Evolutionary conservation across 495 filamentous ascomycete genomes (phyloP), one percentile per base, ranked within the genome.

Genomic region (Penicillium paradoxum): DNA sequence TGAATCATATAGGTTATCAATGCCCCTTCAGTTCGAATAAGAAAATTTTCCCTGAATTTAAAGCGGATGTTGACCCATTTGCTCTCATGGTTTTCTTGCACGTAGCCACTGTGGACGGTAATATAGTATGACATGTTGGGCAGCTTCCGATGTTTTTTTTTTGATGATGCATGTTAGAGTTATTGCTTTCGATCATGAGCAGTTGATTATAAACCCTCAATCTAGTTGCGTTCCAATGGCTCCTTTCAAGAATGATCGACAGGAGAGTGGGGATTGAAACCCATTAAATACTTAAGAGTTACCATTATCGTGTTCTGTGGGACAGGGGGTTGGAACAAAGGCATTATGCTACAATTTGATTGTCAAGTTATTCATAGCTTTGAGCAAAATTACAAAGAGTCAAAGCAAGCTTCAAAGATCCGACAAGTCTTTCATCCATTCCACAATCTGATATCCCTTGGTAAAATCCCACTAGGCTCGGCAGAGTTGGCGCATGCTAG

Each of bases 101-200:
- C 32, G 14, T 14, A 6, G 14, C 45, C 45, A 8, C 38, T 11
- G 8, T 48, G 45, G 17, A 24, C 17, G 13, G 13, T 27, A 27
- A 48, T 48, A n/a, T 48, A 48, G 24, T 36, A 37, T 14, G 45
- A 48, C 45, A 48, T 48, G 14, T 15, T 30, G 25, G 1, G 30
- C 27, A 30, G 15, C 25, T 8, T 10, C 7, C 22, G 3, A 13
- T 15, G 3, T 36, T 8, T 11, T 3, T 32, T 36, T 8, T 11
- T 3, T 32, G 29, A 27, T 27, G 24, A 27, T 27, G 24, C 24
- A 7, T 7, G 24, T 27, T 3, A 7, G 3, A 7, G 7, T 7
- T 27, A 7, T 27, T 27, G 24, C 7, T 7, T 27, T 27, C 7
- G 7, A 3, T 7, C 24, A 27, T 27, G 24, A 27, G 7, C 24